Percentiles rank a stretch among this genome's conserved stretches.
phyloP scores from a whole-genome alignment of 495 filamentous ascomycete species.

The Penicillium paxilli region DNA sequence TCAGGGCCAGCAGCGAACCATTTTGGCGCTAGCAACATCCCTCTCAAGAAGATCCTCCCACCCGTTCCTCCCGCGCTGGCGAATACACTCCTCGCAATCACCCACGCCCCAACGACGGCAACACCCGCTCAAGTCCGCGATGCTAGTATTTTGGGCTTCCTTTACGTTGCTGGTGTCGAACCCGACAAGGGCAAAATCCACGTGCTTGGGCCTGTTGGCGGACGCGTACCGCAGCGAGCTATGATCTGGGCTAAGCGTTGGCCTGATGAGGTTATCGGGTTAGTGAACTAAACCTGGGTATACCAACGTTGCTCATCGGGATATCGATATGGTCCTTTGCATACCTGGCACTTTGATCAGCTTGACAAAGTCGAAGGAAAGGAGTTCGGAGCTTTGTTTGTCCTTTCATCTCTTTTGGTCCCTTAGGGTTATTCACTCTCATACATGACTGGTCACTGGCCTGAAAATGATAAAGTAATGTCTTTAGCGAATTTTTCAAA shows the following conservation, averaged over 20 bases:
- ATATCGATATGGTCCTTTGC: not conserved
- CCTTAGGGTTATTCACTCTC: too few relatives aligned
- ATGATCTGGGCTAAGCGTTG: slow-evolving; percentile 63
- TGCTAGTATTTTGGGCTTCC: slow-evolving; percentile 85
- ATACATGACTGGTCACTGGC: not conserved
- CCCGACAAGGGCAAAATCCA: slow-evolving; percentile 78
- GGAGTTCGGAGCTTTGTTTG: not conserved
- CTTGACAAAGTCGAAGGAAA: not conserved
- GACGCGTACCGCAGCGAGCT: slow-evolving; percentile 73
- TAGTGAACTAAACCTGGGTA: slow-evolving; percentile 52
- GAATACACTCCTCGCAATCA: slow-evolving; percentile 76
- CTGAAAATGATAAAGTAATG: not conserved
- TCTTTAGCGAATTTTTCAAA: not conserved
- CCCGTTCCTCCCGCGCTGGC: slow-evolving; percentile 37
- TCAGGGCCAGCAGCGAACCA: not conserved
- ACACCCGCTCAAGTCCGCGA: slow-evolving; percentile 72
- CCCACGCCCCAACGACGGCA: slow-evolving; percentile 67
- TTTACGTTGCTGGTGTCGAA: slow-evolving; percentile 90
- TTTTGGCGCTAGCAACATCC: slow-evolving; percentile 23
- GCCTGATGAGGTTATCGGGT: slow-evolving; percentile 50
- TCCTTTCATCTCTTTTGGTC: not conserved
- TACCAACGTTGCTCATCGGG: not conserved
- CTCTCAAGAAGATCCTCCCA: slow-evolving; percentile 36
- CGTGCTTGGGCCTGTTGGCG: slow-evolving; percentile 77
- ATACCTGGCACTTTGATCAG: not conserved